Evolutionary conservation across 1,284 basidiomycete genomes (phyloP).

Genomic region (Pterulicium gracile): DNA sequence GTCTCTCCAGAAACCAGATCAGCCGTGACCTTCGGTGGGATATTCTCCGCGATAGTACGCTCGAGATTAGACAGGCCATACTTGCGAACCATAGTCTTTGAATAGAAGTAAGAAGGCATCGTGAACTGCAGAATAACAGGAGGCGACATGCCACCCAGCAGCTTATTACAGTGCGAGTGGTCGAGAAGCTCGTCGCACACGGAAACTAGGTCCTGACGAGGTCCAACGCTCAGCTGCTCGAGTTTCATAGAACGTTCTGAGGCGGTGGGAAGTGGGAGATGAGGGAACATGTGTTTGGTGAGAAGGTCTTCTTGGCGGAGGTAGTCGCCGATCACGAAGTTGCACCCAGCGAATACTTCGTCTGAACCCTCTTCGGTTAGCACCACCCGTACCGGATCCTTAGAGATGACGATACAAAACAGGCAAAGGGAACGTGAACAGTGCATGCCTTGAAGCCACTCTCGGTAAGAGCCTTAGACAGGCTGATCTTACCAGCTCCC

Average conservation of each 20-base stretch:
- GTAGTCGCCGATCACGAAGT: slow-evolving; percentile 1
- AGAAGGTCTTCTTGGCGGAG: not conserved
- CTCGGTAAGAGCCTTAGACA: not conserved
- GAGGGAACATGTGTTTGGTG: not conserved
- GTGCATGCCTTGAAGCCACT: not conserved
- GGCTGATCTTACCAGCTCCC: not conserved
- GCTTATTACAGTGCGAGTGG: too few species aligned
- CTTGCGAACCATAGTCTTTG: too few species aligned
- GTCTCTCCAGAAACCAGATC: too few species aligned
- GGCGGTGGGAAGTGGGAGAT: not conserved
- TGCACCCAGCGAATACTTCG: not conserved
- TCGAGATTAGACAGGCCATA: too few species aligned
- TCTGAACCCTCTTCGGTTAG: not conserved
- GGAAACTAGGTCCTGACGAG: not conserved
- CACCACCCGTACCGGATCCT: not conserved
- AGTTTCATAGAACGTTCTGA: not conserved
- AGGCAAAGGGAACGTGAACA: too few species aligned
- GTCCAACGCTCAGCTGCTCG: not conserved
- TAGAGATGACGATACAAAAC: too few species aligned
- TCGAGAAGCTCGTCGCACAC: too few species aligned
- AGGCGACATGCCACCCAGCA: too few species aligned
- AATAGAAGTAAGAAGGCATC: too few species aligned
- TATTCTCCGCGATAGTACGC: too few species aligned
- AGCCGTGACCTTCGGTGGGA: too few species aligned
- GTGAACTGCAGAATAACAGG: too few species aligned